Conservation (phyloP, 192 early-diverging fungal species). For the Kickxella alabastrina region DNA sequence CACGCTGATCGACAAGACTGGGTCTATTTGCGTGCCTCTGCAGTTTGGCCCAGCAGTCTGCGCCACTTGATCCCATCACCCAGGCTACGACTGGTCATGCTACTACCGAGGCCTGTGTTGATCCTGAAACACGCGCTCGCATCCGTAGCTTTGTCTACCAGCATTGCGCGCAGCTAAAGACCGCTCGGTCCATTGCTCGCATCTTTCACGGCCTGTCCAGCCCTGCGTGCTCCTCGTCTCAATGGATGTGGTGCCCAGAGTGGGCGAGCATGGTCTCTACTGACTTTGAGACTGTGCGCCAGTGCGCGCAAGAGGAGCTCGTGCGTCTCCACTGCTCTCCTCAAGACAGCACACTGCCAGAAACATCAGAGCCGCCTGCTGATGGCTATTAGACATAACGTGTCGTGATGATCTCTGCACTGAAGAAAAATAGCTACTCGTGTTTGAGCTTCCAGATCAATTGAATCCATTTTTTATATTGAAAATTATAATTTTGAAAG, state of each 20-base stretch:
- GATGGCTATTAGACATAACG: too few species aligned
- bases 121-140: neutral
- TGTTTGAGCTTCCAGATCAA: too few species aligned
- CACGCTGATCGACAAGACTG: too few species aligned
- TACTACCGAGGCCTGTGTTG: neutral
- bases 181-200: constrained; percentile 37
- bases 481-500: neutral
- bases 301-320: constrained; percentile 39
- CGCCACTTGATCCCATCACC: neutral
- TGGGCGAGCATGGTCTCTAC: constrained; percentile 34
- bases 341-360: too few species aligned
- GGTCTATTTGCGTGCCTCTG: too few species aligned
- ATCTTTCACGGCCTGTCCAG: constrained; percentile 44
- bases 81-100: neutral
- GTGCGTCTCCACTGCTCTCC: constrained; percentile 18
- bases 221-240: constrained; percentile 27
- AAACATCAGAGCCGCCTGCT: too few species aligned
- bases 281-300: constrained; percentile 32
- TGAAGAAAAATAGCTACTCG: too few species aligned
- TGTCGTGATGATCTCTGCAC: too few species aligned
- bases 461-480: neutral
- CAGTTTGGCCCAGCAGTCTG: too few species aligned
- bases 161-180: constrained; percentile 17
- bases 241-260: constrained; percentile 45
- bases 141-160: constrained; percentile 30